phyloP scores from a whole-genome alignment of 495 filamentous ascomycete species.

The Recurvomyces mirabilis region DNA sequence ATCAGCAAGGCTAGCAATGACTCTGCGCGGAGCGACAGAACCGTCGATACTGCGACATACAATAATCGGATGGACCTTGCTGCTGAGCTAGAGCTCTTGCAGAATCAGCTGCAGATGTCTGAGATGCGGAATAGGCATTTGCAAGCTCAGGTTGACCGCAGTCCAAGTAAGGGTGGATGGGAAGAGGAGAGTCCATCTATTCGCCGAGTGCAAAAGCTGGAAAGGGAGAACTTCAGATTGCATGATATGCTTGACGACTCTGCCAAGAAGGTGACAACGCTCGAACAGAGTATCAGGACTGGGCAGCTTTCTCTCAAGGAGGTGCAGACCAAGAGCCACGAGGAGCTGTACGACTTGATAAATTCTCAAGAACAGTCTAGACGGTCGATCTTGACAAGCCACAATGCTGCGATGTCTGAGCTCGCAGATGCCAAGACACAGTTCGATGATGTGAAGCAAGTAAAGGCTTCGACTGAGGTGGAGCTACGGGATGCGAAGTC shows the following conservation, averaged over 20 bases:
- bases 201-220: conserved; percentile 77
- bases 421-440: conserved; percentile 74
- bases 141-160: conserved; percentile 71
- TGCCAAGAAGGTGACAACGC: conserved; percentile 76
- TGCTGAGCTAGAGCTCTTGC: conserved; percentile 80
- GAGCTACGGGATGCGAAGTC: conserved; percentile 76
- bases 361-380: conserved; percentile 88
- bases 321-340: conserved; percentile 84
- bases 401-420: conserved; percentile 77
- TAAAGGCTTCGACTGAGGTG: conserved; percentile 68
- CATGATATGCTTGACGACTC: conserved; percentile 96
- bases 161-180: conserved; percentile 47
- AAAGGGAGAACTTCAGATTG: conserved; percentile 81
- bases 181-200: conserved; percentile 76
- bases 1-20: conserved; percentile 61
- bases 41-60: conserved; percentile 78
- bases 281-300: conserved; percentile 76
- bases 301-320: conserved; percentile 88
- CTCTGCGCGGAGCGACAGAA: conserved; percentile 77
- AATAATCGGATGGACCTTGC: conserved; percentile 86
- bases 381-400: conserved; percentile 64
- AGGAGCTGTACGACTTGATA: conserved; percentile 87
- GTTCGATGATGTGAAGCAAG: conserved; percentile 74
- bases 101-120: conserved; percentile 88
- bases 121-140: conserved; percentile 96